Percentiles rank a stretch among this genome's conserved stretches.
Evolutionary conservation across 106 monocot genomes (phyloP).

Genomic region (Triglochin maritima): DNA sequence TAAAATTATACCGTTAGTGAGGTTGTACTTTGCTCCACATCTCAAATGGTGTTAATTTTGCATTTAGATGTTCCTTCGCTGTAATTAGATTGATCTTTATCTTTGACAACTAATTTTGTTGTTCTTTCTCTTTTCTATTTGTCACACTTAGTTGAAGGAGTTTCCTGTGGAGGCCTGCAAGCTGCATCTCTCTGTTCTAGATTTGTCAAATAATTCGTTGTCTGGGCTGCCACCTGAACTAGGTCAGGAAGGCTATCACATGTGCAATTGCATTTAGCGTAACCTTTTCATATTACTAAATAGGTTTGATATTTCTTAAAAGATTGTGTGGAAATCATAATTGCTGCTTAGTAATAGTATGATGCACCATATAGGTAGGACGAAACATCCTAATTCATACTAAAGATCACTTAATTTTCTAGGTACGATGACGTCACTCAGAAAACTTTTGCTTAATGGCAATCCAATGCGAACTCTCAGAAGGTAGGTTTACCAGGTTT

Average conservation of each 20-base stretch:
- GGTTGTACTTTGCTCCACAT: too few relatives aligned
- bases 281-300: background rate
- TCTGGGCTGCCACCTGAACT: conserved; percentile 91
- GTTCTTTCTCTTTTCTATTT: too few relatives aligned
- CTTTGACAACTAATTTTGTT: too few relatives aligned
- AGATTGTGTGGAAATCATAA: too few relatives aligned
- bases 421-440: conserved; percentile 89
- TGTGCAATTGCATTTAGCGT: background rate
- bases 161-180: conserved; percentile 87
- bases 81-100: too few relatives aligned
- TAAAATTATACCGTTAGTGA: too few relatives aligned
- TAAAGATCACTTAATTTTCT: background rate
- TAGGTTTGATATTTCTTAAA: background rate
- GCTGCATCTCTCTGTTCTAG: conserved; percentile 72
- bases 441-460: conserved; percentile 83
- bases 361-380: too few relatives aligned
- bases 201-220: conserved; percentile 93
- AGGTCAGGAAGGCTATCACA: conserved; percentile 32
- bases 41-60: too few relatives aligned
- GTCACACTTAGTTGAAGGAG: conserved; percentile 56
- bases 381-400: too few relatives aligned
- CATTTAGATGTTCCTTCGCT: too few relatives aligned
- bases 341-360: too few relatives aligned
- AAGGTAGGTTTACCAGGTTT: conserved; percentile 35
- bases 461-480: conserved; percentile 85